Conservation (phyloP, 306 rosid genomes). For the Trifolium dubium region DNA sequence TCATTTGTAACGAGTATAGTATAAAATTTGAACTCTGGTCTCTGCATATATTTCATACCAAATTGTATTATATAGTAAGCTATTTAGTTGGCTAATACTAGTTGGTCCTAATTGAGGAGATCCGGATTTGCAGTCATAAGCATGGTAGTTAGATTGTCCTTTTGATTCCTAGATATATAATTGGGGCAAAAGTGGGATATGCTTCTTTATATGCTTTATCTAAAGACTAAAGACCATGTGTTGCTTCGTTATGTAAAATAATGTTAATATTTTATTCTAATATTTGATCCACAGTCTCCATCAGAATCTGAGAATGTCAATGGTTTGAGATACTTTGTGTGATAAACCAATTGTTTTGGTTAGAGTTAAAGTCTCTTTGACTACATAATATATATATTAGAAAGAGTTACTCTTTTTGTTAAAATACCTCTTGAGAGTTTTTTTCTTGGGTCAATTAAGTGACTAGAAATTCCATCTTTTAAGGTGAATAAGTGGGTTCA, state of each 20-base stretch:
- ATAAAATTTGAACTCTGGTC: too few relatives aligned
- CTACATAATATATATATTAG: neutral
- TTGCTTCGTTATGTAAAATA: neutral
- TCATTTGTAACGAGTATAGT: too few relatives aligned
- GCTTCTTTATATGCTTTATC: neutral
- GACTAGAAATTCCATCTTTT: too few relatives aligned
- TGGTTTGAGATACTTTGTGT: neutral
- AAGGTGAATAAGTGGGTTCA: too few relatives aligned
- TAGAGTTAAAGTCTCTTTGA: neutral
- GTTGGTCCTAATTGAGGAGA: neutral
- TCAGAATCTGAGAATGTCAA: constrained; percentile 1
- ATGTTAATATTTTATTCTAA: neutral
- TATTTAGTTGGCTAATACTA: too few relatives aligned
- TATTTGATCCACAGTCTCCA: neutral
- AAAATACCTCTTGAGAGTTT: too few relatives aligned
- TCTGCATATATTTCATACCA: too few relatives aligned
- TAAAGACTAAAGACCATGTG: neutral
- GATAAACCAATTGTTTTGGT: neutral
- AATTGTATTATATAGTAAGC: too few relatives aligned
- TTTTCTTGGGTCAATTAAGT: too few relatives aligned
- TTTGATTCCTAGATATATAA: neutral
- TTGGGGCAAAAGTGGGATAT: neutral
- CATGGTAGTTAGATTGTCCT: neutral
- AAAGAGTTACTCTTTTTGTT: too few relatives aligned
- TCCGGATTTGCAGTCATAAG: neutral